These are phyloP conservation scores for Phalaenopsis hybrid DNA, from an alignment of 116 monocot species.

Conservation along the genomic window DNA sequence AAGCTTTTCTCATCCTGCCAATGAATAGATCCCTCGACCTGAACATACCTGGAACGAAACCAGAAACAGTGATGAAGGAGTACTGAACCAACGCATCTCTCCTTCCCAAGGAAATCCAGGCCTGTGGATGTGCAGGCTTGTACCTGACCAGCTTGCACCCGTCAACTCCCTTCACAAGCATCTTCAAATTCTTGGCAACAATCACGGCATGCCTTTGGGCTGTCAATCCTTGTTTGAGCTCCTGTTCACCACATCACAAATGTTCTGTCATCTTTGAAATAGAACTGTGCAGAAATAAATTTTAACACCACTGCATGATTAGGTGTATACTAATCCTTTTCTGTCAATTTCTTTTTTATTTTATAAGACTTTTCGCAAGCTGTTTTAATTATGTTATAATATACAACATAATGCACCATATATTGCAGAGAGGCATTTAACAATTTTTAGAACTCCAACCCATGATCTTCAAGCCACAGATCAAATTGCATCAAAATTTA, in stretches of 20 bases:
- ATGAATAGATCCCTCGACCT: conserved; percentile 19
- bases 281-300: no score
- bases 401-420: no score
- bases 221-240: conserved; percentile 14
- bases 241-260: neutral
- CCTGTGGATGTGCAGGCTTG: neutral
- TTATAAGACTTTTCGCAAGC: no score
- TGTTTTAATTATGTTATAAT: no score
- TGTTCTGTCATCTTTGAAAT: no score
- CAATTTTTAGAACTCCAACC: no score
- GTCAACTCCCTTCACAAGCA: conserved; percentile 11
- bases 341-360: no score
- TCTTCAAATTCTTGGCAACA: conserved; percentile 20
- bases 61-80: conserved; percentile 10
- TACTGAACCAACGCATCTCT: conserved; percentile 11
- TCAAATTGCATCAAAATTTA: no score
- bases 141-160: conserved; percentile 14
- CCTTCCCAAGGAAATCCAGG: conserved; percentile 14
- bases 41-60: conserved; percentile 17
- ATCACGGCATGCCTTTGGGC: conserved; percentile 16
- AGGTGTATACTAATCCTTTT: no score
- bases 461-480: no score
- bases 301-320: no score
- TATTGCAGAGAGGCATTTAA: no score
- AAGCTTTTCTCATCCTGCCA: conserved; percentile 11